A percentile compares a stretch with the other conserved stretches of the same genome.
Conservation (phyloP, 805 yeast genomes). For the Yarrowia osloensis region DNA sequence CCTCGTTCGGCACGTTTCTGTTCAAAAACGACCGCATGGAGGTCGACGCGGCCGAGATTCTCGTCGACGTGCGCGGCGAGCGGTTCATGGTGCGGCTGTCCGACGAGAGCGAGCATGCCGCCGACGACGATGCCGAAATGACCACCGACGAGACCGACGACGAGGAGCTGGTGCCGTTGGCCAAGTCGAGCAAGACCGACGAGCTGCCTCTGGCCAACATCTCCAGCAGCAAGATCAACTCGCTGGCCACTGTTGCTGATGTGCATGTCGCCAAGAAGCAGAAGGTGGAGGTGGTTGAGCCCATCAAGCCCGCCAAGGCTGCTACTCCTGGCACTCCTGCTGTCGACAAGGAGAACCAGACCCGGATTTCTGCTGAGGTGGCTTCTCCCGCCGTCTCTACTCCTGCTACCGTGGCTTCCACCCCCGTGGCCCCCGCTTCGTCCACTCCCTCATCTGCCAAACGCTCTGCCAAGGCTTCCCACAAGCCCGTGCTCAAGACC, state of each 20-base stretch:
- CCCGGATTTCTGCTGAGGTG: neutral
- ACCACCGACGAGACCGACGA: conserved; percentile 47
- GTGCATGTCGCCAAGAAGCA: neutral
- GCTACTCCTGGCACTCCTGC: neutral
- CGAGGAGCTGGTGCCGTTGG: conserved; percentile 35
- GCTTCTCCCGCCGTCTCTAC: neutral
- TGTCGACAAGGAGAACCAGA: neutral
- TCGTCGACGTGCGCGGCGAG: conserved; percentile 73
- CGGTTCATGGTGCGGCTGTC: conserved; percentile 53
- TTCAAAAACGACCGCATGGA: conserved; percentile 26
- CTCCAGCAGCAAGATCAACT: neutral
- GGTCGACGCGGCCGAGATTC: conserved; percentile 48
- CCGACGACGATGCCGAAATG: conserved; percentile 30
- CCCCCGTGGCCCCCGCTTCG: neutral
- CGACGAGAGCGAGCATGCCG: conserved; percentile 49
- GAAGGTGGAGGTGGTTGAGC: neutral
- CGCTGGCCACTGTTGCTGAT: neutral
- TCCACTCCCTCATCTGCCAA: neutral
- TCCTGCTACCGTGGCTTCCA: neutral
- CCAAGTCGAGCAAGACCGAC: too few species aligned
- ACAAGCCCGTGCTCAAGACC: conserved; percentile 22
- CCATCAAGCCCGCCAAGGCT: neutral
- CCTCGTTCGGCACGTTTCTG: conserved; percentile 14
- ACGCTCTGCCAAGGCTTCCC: neutral
- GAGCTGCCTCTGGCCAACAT: too few species aligned